phyloP scores from a whole-genome alignment of 2,329 filamentous ascomycete species.

The Penicillium olsonii region DNA sequence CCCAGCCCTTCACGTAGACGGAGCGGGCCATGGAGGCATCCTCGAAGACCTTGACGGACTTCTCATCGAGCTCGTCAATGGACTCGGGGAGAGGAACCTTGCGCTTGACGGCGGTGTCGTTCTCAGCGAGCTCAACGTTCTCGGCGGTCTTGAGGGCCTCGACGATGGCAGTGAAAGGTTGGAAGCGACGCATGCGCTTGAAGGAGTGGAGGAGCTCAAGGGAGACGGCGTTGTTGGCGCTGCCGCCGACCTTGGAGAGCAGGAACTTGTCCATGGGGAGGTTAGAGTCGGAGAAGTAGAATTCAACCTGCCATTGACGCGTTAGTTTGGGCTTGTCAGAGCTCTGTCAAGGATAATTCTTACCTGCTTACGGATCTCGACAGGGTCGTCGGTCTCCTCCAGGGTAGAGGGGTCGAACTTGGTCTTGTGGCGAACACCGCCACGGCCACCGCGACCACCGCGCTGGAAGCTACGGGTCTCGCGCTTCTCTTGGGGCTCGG shows the following conservation, averaged over 20 bases:
- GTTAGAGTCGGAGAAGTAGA: slow-evolving; percentile 93
- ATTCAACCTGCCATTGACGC: slow-evolving; percentile 68
- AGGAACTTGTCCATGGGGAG: slow-evolving; percentile 87
- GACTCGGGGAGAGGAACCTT: slow-evolving; percentile 67
- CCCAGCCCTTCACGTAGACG: slow-evolving; percentile 94
- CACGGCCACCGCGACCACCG: slow-evolving; percentile 28
- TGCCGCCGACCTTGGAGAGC: slow-evolving; percentile 73
- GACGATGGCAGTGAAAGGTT: slow-evolving; percentile 81
- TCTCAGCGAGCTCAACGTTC: slow-evolving; percentile 71
- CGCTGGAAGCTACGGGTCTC: slow-evolving; percentile 27
- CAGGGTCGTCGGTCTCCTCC: slow-evolving; percentile 73
- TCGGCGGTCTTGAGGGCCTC: slow-evolving; percentile 78
- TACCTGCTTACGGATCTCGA: slow-evolving; percentile 81
- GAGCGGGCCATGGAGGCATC: slow-evolving; percentile 70
- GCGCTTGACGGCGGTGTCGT: slow-evolving; percentile 72
- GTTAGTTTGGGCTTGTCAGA: slow-evolving; percentile 3
- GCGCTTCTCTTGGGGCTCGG: slow-evolving; percentile 19
- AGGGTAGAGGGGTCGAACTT: slow-evolving; percentile 71
- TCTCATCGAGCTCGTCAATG: slow-evolving; percentile 57
- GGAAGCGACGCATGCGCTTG: slow-evolving; percentile 95
- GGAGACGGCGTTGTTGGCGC: slow-evolving; percentile 71
- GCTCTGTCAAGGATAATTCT: slow-evolving; percentile 15
- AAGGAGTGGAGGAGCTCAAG: slow-evolving; percentile 80
- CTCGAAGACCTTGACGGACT: slow-evolving; percentile 58
- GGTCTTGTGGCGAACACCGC: slow-evolving; percentile 52